Conservation (phyloP, 2,329 filamentous ascomycete genomes). For the Rutstroemia sydowiana region DNA sequence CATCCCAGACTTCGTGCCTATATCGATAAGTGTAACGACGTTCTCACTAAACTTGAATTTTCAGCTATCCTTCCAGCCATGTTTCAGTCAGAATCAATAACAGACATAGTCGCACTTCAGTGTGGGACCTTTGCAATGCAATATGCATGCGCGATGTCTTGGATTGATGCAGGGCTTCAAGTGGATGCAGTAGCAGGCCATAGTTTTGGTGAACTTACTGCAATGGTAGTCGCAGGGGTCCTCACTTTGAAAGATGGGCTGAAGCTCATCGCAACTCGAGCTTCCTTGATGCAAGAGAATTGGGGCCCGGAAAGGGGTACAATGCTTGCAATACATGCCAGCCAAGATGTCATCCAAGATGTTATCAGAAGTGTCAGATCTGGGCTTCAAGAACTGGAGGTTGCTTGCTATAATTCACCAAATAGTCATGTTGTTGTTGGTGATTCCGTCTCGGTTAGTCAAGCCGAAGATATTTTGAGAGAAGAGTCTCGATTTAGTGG, state of each 20-base stretch:
- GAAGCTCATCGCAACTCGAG: slow-evolving; percentile 29
- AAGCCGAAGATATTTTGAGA: slow-evolving; percentile 11
- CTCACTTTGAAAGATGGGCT: slow-evolving; percentile 31
- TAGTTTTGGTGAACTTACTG: slow-evolving; percentile 35
- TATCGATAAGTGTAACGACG: slow-evolving; percentile 12
- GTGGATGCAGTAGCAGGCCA: slow-evolving; percentile 28
- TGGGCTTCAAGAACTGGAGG: not conserved
- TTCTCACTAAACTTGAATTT: slow-evolving; percentile 3
- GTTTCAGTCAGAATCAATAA: slow-evolving; percentile 9
- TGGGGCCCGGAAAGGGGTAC: slow-evolving; percentile 32
- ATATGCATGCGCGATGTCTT: slow-evolving; percentile 16
- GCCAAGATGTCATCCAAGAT: slow-evolving; percentile 6
- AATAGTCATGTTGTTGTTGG: slow-evolving; percentile 30
- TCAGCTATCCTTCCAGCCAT: slow-evolving; percentile 14
- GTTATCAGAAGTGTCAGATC: not conserved
- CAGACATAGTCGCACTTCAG: slow-evolving; percentile 13
- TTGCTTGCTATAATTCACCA: not conserved
- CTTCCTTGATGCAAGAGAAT: slow-evolving; percentile 26
- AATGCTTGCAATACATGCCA: slow-evolving; percentile 30
- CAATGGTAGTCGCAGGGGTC: slow-evolving; percentile 30
- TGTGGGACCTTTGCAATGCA: slow-evolving; percentile 14
- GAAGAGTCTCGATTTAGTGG: slow-evolving; percentile 10
- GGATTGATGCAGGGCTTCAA: slow-evolving; percentile 15
- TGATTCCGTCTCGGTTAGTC: slow-evolving; percentile 17
- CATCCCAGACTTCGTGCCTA: slow-evolving; percentile 6